Evolutionary conservation across 371 early-diverging fungal species (phyloP).

Genomic region (Fennellomyces sp.): DNA sequence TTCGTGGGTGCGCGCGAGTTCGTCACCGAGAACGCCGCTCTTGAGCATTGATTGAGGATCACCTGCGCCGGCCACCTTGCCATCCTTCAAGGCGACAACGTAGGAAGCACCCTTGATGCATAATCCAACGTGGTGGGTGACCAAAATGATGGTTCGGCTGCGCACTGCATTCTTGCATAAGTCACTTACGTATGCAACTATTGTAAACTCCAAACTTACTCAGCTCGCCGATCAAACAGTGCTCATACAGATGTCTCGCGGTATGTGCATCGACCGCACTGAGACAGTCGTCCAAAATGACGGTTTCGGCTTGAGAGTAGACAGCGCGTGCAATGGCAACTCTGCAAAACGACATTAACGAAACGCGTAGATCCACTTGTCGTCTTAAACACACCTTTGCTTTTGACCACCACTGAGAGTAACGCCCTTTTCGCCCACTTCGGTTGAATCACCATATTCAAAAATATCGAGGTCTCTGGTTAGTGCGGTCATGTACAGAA

Average conservation of each 20-base stretch:
- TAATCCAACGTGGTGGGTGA: slow-evolving; percentile 83
- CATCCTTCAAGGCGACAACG: slow-evolving; percentile 73
- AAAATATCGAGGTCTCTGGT: slow-evolving; percentile 83
- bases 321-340: slow-evolving; percentile 82
- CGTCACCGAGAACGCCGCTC: slow-evolving; percentile 54
- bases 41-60: slow-evolving; percentile 48
- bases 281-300: slow-evolving; percentile 82
- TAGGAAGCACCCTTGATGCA: slow-evolving; percentile 72
- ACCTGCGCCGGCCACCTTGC: slow-evolving; percentile 67
- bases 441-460: slow-evolving; percentile 82
- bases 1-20: slow-evolving; percentile 24
- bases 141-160: slow-evolving; percentile 81
- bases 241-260: slow-evolving; percentile 73
- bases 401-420: slow-evolving; percentile 90
- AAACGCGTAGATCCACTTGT: neutral
- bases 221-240: slow-evolving; percentile 68
- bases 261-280: slow-evolving; percentile 89
- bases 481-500: slow-evolving; percentile 73
- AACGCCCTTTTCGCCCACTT: slow-evolving; percentile 89
- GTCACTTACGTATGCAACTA: neutral
- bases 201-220: neutral
- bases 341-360: slow-evolving; percentile 14
- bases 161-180: slow-evolving; percentile 34
- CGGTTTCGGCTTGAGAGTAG: slow-evolving; percentile 68
- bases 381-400: slow-evolving; percentile 50